Conservation (phyloP, 2,329 filamentous ascomycete genomes). For the Talaromyces sp. region DNA sequence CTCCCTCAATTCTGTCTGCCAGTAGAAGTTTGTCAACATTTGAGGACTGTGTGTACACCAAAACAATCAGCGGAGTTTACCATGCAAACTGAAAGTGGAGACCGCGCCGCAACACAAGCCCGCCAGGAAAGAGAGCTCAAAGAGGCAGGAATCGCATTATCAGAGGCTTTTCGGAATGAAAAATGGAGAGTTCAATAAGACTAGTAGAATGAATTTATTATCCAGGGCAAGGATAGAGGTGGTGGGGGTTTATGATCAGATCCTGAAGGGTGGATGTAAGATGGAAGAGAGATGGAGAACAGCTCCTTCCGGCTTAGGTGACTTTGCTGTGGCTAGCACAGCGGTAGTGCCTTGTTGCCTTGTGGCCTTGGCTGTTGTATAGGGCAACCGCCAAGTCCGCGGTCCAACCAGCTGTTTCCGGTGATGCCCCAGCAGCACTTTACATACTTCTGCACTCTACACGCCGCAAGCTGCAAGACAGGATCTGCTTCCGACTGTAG, state of each 20-base stretch:
- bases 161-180: background rate
- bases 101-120: constrained; percentile 14
- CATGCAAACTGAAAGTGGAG: constrained; percentile 16
- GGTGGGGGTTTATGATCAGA: background rate
- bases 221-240: background rate
- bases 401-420: constrained; percentile 11
- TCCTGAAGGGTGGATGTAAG: background rate
- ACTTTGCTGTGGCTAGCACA: constrained; percentile 23
- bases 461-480: background rate
- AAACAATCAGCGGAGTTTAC: constrained; percentile 14
- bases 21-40: background rate
- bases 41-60: background rate
- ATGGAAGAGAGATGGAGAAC: background rate
- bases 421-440: background rate
- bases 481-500: background rate
- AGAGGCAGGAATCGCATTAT: constrained; percentile 13
- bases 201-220: background rate
- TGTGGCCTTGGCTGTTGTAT: constrained; percentile 27
- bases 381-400: constrained; percentile 33
- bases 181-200: constrained; percentile 5
- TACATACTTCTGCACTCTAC: background rate
- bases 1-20: background rate
- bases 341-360: constrained; percentile 10
- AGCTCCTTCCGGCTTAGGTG: constrained; percentile 15
- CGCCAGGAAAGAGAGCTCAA: constrained; percentile 10